Evolutionary conservation across 768 basidiomycete species (phyloP).

Genomic region (Rhodotorula toruloides): DNA sequence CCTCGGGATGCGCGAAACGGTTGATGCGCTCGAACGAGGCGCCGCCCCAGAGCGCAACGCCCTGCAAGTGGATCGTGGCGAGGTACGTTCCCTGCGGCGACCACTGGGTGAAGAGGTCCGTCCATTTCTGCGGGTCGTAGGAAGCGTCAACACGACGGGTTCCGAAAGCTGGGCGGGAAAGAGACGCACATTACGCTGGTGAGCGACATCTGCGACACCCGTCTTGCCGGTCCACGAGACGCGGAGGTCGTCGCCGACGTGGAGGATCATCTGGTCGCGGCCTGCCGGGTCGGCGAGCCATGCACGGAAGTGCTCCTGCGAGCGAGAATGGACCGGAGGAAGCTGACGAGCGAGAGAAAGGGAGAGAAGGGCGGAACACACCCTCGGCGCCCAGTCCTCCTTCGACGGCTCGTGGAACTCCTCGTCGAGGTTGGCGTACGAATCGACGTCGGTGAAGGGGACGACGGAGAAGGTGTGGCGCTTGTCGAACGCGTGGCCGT

Average conservation of each 20-base stretch:
- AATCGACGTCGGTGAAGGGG: slow-evolving; percentile 64
- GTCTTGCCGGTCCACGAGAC: slow-evolving; percentile 84
- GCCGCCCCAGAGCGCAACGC: slow-evolving; percentile 93
- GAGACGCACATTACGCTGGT: slow-evolving; percentile 64
- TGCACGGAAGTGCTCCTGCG: slow-evolving; percentile 87
- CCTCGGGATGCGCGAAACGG: slow-evolving; percentile 89
- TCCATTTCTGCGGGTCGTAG: slow-evolving; percentile 66
- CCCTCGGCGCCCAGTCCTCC: slow-evolving; percentile 71
- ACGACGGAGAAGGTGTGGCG: slow-evolving; percentile 36
- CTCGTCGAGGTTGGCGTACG: slow-evolving; percentile 65
- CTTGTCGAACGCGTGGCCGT: slow-evolving; percentile 39
- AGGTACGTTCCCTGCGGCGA: slow-evolving; percentile 93
- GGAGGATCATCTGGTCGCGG: slow-evolving; percentile 92
- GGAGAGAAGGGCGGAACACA: slow-evolving; percentile 45
- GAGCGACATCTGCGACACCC: slow-evolving; percentile 72
- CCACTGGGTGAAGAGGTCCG: slow-evolving; percentile 94
- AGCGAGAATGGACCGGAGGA: not conserved
- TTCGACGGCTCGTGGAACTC: slow-evolving; percentile 67
- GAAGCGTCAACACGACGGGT: slow-evolving; percentile 12
- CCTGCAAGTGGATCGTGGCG: slow-evolving; percentile 87
- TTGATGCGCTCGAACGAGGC: slow-evolving; percentile 79
- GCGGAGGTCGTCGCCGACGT: slow-evolving; percentile 82
- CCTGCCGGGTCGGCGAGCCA: slow-evolving; percentile 91
- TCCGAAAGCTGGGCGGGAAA: slow-evolving; percentile 2
- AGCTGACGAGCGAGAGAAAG: not conserved